Percentiles rank a stretch among this genome's conserved stretches.
phyloP scores from a whole-genome alignment of 148 eudicot species.

The Nepenthes mirabilis region DNA sequence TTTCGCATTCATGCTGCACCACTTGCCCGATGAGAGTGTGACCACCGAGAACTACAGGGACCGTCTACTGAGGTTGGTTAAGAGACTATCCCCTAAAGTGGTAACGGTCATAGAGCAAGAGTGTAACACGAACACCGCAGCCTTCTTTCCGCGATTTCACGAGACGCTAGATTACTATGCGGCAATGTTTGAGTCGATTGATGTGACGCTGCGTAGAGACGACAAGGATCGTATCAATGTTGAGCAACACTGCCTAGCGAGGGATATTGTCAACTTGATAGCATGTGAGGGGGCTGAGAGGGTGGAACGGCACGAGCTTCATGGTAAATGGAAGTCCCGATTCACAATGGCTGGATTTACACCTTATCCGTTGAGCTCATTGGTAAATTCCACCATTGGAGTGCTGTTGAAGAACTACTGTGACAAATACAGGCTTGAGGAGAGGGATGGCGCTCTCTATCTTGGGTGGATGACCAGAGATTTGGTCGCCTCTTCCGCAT shows the following conservation, averaged over 20 bases:
- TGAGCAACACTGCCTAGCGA: slow-evolving; percentile 58
- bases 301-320: slow-evolving; percentile 52
- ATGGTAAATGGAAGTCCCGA: slow-evolving; percentile 53
- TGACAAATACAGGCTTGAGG: slow-evolving; percentile 41
- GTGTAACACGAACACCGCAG: slow-evolving; percentile 45
- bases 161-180: slow-evolving; percentile 49
- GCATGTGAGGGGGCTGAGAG: slow-evolving; percentile 51
- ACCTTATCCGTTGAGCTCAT: slow-evolving; percentile 42
- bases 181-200: slow-evolving; percentile 62
- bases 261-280: slow-evolving; percentile 48
- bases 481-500: slow-evolving; percentile 60
- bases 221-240: slow-evolving; percentile 48
- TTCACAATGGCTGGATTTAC: slow-evolving; percentile 54
- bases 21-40: slow-evolving; percentile 59
- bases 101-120: slow-evolving; percentile 65
- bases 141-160: slow-evolving; percentile 44
- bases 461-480: slow-evolving; percentile 71
- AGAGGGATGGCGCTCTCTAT: slow-evolving; percentile 60
- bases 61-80: slow-evolving; percentile 35
- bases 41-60: slow-evolving; percentile 52
- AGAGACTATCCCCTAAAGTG: slow-evolving; percentile 39
- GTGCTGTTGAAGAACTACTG: slow-evolving; percentile 37
- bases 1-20: slow-evolving; percentile 55
- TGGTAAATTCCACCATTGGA: slow-evolving; percentile 55
- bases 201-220: slow-evolving; percentile 37